Evolutionary conservation across 2,329 filamentous ascomycete species (phyloP).

Genomic region (Ascochyta fabae): DNA sequence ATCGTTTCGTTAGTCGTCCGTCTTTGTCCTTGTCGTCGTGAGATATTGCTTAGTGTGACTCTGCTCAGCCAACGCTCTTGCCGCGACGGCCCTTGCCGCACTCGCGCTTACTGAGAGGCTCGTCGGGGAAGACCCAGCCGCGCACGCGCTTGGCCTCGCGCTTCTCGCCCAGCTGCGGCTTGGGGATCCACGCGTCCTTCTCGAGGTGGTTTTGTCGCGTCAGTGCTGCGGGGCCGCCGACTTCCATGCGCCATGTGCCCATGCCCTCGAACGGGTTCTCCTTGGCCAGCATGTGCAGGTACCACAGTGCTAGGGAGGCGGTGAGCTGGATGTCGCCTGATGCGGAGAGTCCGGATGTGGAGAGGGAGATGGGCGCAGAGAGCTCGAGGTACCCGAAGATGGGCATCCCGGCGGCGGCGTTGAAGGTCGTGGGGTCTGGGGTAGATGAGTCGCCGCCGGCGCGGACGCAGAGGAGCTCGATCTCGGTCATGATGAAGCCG

Average conservation of each 20-base stretch:
- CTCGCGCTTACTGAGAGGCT: slow-evolving; percentile 74
- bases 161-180: slow-evolving; percentile 75
- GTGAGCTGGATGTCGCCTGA: slow-evolving; percentile 63
- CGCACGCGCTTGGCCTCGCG: slow-evolving; percentile 73
- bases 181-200: slow-evolving; percentile 79
- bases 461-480: slow-evolving; percentile 89
- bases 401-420: slow-evolving; percentile 63
- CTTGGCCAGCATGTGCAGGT: slow-evolving; percentile 73
- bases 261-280: slow-evolving; percentile 67
- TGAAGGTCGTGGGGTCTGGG: slow-evolving; percentile 46
- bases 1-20: slow-evolving; percentile 11
- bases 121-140: slow-evolving; percentile 79
- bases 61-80: slow-evolving; percentile 26
- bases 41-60: neutral
- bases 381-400: slow-evolving; percentile 91
- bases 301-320: slow-evolving; percentile 77
- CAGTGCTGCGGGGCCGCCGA: slow-evolving; percentile 76
- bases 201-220: slow-evolving; percentile 72
- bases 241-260: slow-evolving; percentile 70
- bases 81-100: slow-evolving; percentile 46
- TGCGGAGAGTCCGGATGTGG: slow-evolving; percentile 46
- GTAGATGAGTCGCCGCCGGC: slow-evolving; percentile 63
- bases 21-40: neutral
- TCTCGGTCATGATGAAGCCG: slow-evolving; percentile 95
- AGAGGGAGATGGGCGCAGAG: slow-evolving; percentile 62